Base-by-base conservation (phyloP, 192 early-diverging fungal genomes). In the Coemansia asiatica region DNA sequence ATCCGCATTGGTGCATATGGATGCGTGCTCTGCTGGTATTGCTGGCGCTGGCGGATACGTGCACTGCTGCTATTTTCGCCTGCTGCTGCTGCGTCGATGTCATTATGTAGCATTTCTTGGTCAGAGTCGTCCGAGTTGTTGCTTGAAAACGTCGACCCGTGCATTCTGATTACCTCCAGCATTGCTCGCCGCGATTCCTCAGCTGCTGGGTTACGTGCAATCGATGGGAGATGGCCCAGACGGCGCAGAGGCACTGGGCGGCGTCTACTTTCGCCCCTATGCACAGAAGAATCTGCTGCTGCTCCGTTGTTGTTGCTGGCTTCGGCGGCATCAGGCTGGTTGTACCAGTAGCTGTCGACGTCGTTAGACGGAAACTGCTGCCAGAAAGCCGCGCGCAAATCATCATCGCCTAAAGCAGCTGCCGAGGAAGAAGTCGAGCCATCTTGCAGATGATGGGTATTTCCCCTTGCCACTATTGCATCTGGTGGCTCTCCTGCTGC, bases 261-360 rank as follows among this genome's bases (percentile, higher is more conserved):
- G 23, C 48, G n/a, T n/a, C 13, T 50, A 16, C 4, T 22, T 13
- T 21, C 9, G 50, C 23, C 15, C 2, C 3, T 23, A 35, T 18
- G 26, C 13, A 18, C 25, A 2, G 51, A 6, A 6, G 25, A 13
- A 0, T 25, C 25, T n/a, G 22, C 21, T 12, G 51, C 27, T 23
- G 51, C 12, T 15, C 25, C 18, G 25, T 6, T 49, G 13, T 4
- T 49, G 10, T 28, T 9, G 50, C 21, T 23, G 53, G 26, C 44
- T 31, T 22, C 40, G 48, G 12, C 22, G 12, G 63, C 28, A 1
- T 49, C 61, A 16, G 73, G 67, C 69, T 81, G 79, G 61, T 81
- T 71, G 57, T 81, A 81, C 79, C 79, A 81, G 67, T 81, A 81
- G 67, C 79, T 81, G 67, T 81, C 73, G 25, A 81, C 73, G 60